Evolutionary conservation across 2,329 filamentous ascomycete species (phyloP).

Genomic region (Phialemoniopsis sp.): DNA sequence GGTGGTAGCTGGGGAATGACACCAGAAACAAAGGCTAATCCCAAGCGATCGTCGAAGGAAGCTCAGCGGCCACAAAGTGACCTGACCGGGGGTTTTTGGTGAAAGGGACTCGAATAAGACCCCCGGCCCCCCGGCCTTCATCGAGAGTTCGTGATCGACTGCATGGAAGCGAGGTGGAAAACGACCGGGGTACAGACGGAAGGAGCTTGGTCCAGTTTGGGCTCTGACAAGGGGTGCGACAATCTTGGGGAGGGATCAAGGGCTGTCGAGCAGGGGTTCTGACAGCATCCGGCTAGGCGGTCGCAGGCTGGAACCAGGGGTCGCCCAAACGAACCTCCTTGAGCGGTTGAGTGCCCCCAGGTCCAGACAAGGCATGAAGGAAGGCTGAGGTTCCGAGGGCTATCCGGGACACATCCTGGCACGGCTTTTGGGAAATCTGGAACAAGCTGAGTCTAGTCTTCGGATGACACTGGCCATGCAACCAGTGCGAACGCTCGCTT

Average conservation of each 20-base stretch:
- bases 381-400: neutral
- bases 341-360: neutral
- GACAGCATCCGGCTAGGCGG: too few species aligned
- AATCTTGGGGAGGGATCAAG: neutral
- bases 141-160: conserved; percentile 18
- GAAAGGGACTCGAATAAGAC: conserved; percentile 1
- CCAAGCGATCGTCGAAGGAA: conserved; percentile 17
- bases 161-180: conserved; percentile 16
- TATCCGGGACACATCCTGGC: neutral
- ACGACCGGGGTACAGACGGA: conserved; percentile 12
- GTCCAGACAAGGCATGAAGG: conserved; percentile 1
- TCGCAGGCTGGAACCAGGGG: too few species aligned
- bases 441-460: neutral
- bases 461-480: neutral
- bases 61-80: neutral
- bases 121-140: conserved; percentile 4
- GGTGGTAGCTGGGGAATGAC: conserved; percentile 4
- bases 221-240: conserved; percentile 13
- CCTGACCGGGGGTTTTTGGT: neutral
- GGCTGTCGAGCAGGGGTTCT: neutral
- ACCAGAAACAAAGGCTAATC: conserved; percentile 25
- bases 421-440: neutral
- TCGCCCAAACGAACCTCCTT: neutral
- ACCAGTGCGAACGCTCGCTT: too few species aligned
- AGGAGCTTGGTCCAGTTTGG: conserved; percentile 15